Evolutionary conservation across 2,329 filamentous ascomycete species (phyloP), one percentile per base, ranked within the genome.

Genomic region (Massarina eburnea): DNA sequence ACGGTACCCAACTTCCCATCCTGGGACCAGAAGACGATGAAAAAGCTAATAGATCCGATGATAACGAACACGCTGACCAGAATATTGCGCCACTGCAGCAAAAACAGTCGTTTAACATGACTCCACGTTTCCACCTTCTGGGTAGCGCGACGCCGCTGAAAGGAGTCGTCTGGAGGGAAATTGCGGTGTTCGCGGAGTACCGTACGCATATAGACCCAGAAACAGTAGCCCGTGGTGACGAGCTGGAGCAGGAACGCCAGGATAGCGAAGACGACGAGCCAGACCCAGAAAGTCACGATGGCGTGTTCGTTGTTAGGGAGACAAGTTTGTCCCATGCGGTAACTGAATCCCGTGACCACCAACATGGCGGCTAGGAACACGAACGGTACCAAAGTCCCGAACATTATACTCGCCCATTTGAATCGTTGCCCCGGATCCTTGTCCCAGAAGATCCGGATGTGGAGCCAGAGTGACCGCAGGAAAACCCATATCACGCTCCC

Each of bases 401-500:
- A 48, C 4, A 62, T 36, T 18, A 70, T 66, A 24, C 63, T 64
- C 8, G 52, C 58, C 26, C 55, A 54, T 48, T 67, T 66, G 54
- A 65, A 69, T 1, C 41, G 43, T 14, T 45, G 42, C 8, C 62
- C 64, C 1, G 67, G 70, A 6, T 61, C 55, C 17, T 55, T 49
- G 34, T 70, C 64, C 66, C 68, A 72, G 51, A 66, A 67, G 29
- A 73, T 64, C 20, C 67, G 62, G 10, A 72, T 55, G 37, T 72
- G 67, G 41, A 72, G 66, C 58, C 67, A 71, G 2, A 72, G 41
- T n/a, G 60, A 61, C 24, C 68, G 61, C 18, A 72, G 58, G 33
- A 66, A 59, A 20, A 68, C 63, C 90, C 91, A 96, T 69, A 91
- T 81, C 15, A 92, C 82, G 37, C 83, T 85, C 30, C 81, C 78